Conservation (phyloP, 352 stramenopile genomes). For the Ophiocytium majus region DNA sequence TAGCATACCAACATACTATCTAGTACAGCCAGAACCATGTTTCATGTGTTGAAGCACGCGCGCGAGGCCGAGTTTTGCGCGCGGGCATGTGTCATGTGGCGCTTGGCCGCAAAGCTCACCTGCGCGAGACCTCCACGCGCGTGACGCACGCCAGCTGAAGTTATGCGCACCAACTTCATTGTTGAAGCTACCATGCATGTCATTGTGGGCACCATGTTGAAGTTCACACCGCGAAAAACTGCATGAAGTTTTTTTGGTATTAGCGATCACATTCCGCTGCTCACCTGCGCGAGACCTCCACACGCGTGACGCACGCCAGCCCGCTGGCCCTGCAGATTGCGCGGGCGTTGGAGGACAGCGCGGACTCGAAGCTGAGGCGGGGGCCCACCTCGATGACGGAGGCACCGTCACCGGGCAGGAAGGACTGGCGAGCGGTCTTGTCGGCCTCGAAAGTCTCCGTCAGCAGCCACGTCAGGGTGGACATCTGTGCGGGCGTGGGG, state of each 20-base stretch:
- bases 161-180: too few species aligned
- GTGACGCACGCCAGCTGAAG: slow-evolving; percentile 75
- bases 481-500: slow-evolving; percentile 30
- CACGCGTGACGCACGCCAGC: slow-evolving; percentile 77
- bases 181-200: slow-evolving; percentile 15
- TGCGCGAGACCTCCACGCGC: slow-evolving; percentile 74
- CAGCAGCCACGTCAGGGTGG: slow-evolving; percentile 81
- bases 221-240: neutral
- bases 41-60: too few species aligned
- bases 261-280: neutral
- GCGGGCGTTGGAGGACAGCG: slow-evolving; percentile 96
- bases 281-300: slow-evolving; percentile 71
- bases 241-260: neutral
- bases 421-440: slow-evolving; percentile 67
- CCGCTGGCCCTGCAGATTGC: slow-evolving; percentile 92
- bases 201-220: neutral
- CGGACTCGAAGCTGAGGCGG: slow-evolving; percentile 95
- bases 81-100: too few species aligned
- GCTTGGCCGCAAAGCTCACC: too few species aligned
- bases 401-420: slow-evolving; percentile 58
- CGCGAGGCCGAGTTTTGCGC: too few species aligned
- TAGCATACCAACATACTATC: too few species aligned
- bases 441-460: slow-evolving; percentile 92
- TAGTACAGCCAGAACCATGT: too few species aligned
- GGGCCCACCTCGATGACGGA: slow-evolving; percentile 90